Conservation (phyloP, 2,329 filamentous ascomycete species). For the Bipolaris gigantea region DNA sequence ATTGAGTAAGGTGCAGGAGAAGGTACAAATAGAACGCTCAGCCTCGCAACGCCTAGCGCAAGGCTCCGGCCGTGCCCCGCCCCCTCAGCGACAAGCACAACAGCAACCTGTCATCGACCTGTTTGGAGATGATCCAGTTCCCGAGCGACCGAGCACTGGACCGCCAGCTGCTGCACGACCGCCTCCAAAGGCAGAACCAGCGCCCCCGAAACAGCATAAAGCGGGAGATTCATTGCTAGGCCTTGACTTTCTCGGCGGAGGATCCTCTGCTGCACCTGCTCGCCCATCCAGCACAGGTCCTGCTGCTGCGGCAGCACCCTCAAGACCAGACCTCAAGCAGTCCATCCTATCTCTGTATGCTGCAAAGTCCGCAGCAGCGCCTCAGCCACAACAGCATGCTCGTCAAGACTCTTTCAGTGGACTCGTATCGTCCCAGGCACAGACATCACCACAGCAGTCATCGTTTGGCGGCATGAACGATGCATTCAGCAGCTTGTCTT, state of each 20-base stretch:
- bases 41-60: constrained; percentile 55
- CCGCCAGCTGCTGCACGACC: constrained; percentile 58
- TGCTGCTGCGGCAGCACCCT: constrained; percentile 60
- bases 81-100: constrained; percentile 37
- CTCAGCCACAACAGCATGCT: constrained; percentile 56
- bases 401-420: constrained; percentile 53
- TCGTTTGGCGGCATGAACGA: constrained; percentile 72
- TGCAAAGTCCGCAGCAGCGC: constrained; percentile 70
- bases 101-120: constrained; percentile 64
- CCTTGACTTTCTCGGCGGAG: constrained; percentile 84
- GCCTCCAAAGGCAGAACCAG: constrained; percentile 66
- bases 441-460: constrained; percentile 45
- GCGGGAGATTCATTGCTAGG: constrained; percentile 84
- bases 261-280: constrained; percentile 66
- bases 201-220: constrained; percentile 64
- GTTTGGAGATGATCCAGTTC: constrained; percentile 76
- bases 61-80: constrained; percentile 30
- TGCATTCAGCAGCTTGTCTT: constrained; percentile 74
- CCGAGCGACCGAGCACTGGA: constrained; percentile 71
- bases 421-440: constrained; percentile 51
- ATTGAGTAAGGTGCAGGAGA: constrained; percentile 68
- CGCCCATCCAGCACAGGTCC: constrained; percentile 81
- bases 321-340: constrained; percentile 91
- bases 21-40: constrained; percentile 67
- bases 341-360: constrained; percentile 96